Evolutionary conservation across 2,329 filamentous ascomycete genomes (phyloP), one percentile per base, ranked within the genome.

Genomic region (Colletotrichum sp.): DNA sequence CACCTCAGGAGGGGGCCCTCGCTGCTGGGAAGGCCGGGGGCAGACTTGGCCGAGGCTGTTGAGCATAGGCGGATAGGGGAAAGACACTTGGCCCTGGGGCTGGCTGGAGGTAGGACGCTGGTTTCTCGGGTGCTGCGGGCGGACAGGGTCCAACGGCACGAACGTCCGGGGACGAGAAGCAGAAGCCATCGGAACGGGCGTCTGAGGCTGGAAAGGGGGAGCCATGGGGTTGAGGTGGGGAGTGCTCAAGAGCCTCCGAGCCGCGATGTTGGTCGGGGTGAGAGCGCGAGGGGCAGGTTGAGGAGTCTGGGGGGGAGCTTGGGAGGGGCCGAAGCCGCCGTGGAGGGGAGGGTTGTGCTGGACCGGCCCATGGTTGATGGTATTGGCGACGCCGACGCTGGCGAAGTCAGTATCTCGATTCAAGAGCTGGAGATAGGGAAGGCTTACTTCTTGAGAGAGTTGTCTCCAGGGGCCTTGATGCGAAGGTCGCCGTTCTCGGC

Each of bases 371-470:
- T 52, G n/a, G 6, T 52, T 8, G 43, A 22, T 8, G 6, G 10
- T 2, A 10, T 22, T 52, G n/a, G n/a, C 6, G 2, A 22, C 43
- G 43, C 43, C 10, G 10, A 22, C 43, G 4, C 43, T 52, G n/a
- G 3, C 2, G 18, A 52, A 0, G n/a, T 52, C n/a, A 48, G 6
- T 22, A 13, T 52, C 8, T 4, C 3, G n/a, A 52, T 52, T 52
- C 4, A 1, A 0, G 1, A 0, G 13, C n/a, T 13, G 0, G 6
- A 22, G 0, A 52, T 22, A 22, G 3, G 10, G 1, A 0, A 2
- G 5, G 10, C 43, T 22, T 52, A 52, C 43, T 52, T 48, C 8
- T 48, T 52, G 43, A 22, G 10, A 52, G 9, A 22, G 43, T 52
- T 52, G n/a, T 52, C 10, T 52, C 43, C n/a, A 48, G n/a, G 0